Base-by-base conservation (phyloP, 2,329 filamentous ascomycete genomes). In the Fusarium verticillioides region DNA sequence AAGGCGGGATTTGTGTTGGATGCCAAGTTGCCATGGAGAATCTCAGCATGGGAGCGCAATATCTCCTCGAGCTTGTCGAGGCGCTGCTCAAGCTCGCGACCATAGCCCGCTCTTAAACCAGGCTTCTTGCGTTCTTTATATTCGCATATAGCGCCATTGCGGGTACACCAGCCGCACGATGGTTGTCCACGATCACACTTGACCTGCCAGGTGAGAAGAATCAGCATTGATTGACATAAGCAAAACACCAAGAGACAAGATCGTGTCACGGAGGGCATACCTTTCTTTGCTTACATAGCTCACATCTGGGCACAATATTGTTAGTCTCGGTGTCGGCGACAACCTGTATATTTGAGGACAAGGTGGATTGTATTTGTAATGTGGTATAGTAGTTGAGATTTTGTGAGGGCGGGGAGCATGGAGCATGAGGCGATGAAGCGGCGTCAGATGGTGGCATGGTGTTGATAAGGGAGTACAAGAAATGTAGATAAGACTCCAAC, bases 201-300 rank as follows among this genome's bases (percentile, higher is more conserved):
- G 34, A 92, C 90, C 90, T 91, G 76, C 12, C 16, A 50, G n/a
- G n/a, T 42, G 60, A 62, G 36, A 4, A 15, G 30, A 19, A 66
- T 78, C 60, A 76, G 64, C 21, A 63, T 50, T 19, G 21, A 42
- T 54, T 36, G 46, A 30, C 26, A 28, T 32, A 16, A 46, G 21
- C 11, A 43, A 53, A 34, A 56, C 43, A 46, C 37, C 15, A 34
- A 34, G 19, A 43, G 18, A 23, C 21, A 47, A 36, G 49, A 62
- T 23, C 12, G 36, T 49, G 49, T 52, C 44, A 34, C 13, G n/a
- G 21, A 43, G 21, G 57, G 56, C 59, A 57, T 83, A 94, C 93
- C 86, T 95, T 96, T 84, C 93, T 86, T 81, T 93, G 91, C 82
- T 95, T 95, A 85, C 93, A 94, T 58, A 93, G 87, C 83, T 95